Evolutionary conservation across 768 basidiomycete species (phyloP), one percentile per base, ranked within the genome.

Genomic region (Trametes cingulata): DNA sequence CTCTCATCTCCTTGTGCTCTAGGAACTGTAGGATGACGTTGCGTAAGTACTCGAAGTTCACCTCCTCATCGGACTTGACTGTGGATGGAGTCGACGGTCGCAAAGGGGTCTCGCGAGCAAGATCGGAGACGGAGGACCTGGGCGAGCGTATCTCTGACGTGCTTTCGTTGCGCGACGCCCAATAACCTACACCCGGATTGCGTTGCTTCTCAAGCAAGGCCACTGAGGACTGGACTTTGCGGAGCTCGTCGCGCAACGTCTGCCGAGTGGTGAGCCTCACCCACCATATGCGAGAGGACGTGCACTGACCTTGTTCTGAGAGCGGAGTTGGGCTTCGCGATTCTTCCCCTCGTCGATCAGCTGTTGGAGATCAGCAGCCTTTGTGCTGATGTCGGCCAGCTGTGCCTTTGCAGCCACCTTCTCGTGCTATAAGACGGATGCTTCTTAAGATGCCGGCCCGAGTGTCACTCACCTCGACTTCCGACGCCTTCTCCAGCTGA

Each of bases 1-100:
- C 95, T 76, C 97, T 82, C 95, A 98, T 98, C 73, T 98, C 95
- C 72, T 96, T 95, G 76, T 98, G 92, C 71, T 99, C 97, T 50
- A 99, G 79, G 77, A 99, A 99, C 72, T 98, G 97, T 46, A 99
- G 73, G 57, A 98, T 93, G 33, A 98, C 91, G 72, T 98, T 98
- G 58, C 97, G 82, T 46, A 99, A 74, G 74, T 99, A 99, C 75
- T 98, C 97, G 8, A 96, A 77, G 69, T 96, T 98, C 55, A 98
- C 84, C 62, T 96, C 96, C 69, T 96, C 95, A 43, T 98, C 95
- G 12, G 82, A 83, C 55, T 77, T 81, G 10, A 65, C 65, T 1
- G 67, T 58, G 2, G 77, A 45, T 17, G 74, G 73, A 6, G 73
- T 68, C n/a, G 65, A 60, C 3, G 73, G 69, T 47, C 72, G 56